These are phyloP conservation scores for Pezicula carpinea DNA, from an alignment of 2,329 filamentous ascomycete species.

Conservation along the genomic window DNA sequence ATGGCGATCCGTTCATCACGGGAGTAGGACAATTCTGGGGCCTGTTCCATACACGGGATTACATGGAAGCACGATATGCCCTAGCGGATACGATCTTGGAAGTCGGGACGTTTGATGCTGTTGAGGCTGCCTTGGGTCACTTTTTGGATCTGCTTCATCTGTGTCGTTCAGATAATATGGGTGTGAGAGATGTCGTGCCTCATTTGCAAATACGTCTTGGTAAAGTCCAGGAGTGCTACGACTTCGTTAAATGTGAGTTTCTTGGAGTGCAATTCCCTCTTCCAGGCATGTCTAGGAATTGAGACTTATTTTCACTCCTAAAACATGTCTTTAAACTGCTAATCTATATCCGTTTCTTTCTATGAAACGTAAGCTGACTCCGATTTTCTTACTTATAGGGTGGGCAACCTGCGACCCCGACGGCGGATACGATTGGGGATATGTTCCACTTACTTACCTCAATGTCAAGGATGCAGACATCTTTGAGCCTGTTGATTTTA, in stretches of 20 bases:
- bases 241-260: conserved; percentile 47
- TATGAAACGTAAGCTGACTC: too few species aligned
- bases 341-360: too few species aligned
- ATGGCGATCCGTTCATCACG: conserved; percentile 32
- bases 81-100: conserved; percentile 30
- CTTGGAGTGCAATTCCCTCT: too few species aligned
- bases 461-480: conserved; percentile 35
- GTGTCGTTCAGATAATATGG: conserved; percentile 40
- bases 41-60: conserved; percentile 35
- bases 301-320: too few species aligned
- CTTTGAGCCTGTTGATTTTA: conserved; percentile 31
- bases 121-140: conserved; percentile 35
- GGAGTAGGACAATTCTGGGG: conserved; percentile 39
- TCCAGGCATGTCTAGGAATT: too few species aligned
- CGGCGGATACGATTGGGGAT: conserved; percentile 31
- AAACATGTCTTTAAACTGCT: too few species aligned
- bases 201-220: conserved; percentile 39
- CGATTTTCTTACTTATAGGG: too few species aligned
- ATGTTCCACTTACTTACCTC: conserved; percentile 30
- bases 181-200: conserved; percentile 37
- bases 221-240: conserved; percentile 43
- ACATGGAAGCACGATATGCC: conserved; percentile 35
- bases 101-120: conserved; percentile 30
- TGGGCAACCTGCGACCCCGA: conserved; percentile 28
- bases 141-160: conserved; percentile 40